Conservation (phyloP, 441 rosid genomes). For the Lagerstroemia fauriei region DNA sequence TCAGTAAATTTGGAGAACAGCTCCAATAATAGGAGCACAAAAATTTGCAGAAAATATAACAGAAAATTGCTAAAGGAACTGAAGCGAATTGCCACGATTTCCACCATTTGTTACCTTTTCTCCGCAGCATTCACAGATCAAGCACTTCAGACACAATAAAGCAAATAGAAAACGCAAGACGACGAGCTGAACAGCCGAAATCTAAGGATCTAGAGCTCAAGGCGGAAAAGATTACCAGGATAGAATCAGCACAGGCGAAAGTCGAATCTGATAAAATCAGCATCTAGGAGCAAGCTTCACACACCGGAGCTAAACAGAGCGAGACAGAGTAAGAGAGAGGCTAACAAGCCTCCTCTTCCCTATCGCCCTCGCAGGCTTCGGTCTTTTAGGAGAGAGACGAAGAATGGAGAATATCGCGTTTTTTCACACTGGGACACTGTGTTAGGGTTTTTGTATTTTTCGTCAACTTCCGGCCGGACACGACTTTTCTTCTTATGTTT, state of each 20-base stretch:
- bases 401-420: not conserved
- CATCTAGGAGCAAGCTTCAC: not conserved
- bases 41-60: too few relatives aligned
- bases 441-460: too few relatives aligned
- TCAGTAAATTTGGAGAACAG: not conserved
- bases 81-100: not conserved
- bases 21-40: not conserved
- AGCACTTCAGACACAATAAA: not conserved
- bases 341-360: conserved; percentile 21
- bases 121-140: not conserved
- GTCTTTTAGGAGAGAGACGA: not conserved
- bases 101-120: not conserved
- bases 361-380: not conserved
- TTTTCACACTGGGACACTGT: too few relatives aligned
- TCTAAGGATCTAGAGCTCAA: not conserved
- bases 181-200: not conserved
- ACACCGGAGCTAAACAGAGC: not conserved
- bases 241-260: not conserved
- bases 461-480: too few relatives aligned
- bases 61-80: not conserved
- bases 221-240: not conserved
- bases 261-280: not conserved
- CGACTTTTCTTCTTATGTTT: too few relatives aligned
- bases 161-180: not conserved
- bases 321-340: conserved; percentile 6